Percentiles rank a stretch among this genome's conserved stretches.
Evolutionary conservation across 768 basidiomycete species (phyloP).

Genomic region (Pleurotus pulmonarius): DNA sequence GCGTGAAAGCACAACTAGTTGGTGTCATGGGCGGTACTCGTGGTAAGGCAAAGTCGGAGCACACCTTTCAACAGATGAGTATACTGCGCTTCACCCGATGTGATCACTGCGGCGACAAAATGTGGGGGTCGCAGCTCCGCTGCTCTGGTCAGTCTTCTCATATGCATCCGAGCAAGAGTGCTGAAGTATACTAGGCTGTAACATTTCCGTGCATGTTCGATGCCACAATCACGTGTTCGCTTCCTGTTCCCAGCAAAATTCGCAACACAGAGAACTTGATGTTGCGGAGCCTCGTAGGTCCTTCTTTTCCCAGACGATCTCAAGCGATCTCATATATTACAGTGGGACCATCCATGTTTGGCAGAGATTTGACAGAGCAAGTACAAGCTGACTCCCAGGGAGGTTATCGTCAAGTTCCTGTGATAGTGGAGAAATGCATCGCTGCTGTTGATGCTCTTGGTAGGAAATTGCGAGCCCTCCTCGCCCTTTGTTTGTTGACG

Average conservation of each 20-base stretch:
- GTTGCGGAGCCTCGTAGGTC: conserved; percentile 35
- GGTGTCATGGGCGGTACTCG: conserved; percentile 26
- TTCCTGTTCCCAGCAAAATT: conserved; percentile 56
- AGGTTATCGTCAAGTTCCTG: conserved; percentile 65
- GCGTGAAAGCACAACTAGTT: conserved; percentile 46
- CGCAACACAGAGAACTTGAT: conserved; percentile 27
- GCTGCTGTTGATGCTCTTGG: conserved; percentile 86
- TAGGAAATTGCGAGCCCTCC: conserved; percentile 29
- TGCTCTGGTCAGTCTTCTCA: conserved; percentile 58
- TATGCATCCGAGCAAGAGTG: background rate
- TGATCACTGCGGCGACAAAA: conserved; percentile 95
- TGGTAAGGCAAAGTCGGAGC: conserved; percentile 50
- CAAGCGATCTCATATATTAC: conserved; percentile 13
- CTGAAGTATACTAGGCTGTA: conserved; percentile 55
- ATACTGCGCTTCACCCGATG: conserved; percentile 88
- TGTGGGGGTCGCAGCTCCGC: conserved; percentile 96
- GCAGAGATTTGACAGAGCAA: conserved; percentile 84
- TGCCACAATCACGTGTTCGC: conserved; percentile 69
- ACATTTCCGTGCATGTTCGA: conserved; percentile 82
- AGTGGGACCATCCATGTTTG: conserved; percentile 87
- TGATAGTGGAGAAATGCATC: conserved; percentile 95
- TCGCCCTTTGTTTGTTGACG: background rate
- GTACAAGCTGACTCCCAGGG: conserved; percentile 62
- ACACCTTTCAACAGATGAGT: conserved; percentile 87
- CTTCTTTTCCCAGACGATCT: background rate